Evolutionary conservation across 2,329 filamentous ascomycete species (phyloP).

Genomic region (Colletotrichum cuscutae): DNA sequence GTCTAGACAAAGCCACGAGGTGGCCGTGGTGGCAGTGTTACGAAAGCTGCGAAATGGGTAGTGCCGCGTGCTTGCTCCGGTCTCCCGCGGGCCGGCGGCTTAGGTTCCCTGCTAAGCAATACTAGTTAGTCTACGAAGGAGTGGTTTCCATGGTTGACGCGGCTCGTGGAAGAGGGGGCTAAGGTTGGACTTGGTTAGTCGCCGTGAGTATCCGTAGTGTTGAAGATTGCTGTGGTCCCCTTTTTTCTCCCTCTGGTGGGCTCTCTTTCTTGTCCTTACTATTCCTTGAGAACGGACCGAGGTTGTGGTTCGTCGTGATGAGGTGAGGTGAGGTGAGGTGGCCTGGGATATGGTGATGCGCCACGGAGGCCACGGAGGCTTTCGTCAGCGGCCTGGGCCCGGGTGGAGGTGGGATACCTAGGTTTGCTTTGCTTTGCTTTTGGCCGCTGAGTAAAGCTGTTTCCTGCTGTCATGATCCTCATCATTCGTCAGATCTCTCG

Average conservation of each 20-base stretch:
- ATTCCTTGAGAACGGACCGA: no score
- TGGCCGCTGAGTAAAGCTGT: background rate
- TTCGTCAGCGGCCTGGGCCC: no score
- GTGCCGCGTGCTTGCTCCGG: background rate
- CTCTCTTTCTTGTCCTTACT: background rate
- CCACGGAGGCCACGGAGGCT: no score
- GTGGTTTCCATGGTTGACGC: background rate
- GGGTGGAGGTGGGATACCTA: no score
- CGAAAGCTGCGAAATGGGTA: no score
- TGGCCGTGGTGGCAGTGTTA: conserved; percentile 1
- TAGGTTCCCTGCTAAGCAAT: background rate
- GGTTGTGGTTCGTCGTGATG: no score
- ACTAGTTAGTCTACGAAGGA: background rate
- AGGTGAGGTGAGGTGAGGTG: no score
- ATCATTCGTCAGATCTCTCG: background rate
- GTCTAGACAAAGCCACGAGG: conserved; percentile 7
- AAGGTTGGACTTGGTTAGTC: background rate
- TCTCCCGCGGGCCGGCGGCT: background rate
- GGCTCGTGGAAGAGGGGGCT: background rate
- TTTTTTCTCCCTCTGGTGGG: background rate
- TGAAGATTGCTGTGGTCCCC: background rate
- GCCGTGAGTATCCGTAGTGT: background rate
- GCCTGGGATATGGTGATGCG: no score
- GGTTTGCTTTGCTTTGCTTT: background rate
- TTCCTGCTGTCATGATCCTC: background rate